phyloP scores from a whole-genome alignment of 2,329 filamentous ascomycete species.

The Coniochaeta ligniaria region DNA sequence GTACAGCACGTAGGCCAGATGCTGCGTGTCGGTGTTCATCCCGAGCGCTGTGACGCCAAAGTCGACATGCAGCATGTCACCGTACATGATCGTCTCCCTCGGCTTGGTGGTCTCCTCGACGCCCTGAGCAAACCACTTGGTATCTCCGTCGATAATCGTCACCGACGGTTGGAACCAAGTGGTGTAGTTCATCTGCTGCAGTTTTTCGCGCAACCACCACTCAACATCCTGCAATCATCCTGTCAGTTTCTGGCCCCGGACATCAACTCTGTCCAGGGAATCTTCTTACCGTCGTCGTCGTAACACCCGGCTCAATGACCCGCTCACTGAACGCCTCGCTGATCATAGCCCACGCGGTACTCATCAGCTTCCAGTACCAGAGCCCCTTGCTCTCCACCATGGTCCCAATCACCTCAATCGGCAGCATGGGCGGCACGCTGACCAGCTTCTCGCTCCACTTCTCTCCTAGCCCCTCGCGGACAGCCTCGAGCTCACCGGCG shows the following conservation, averaged over 20 bases:
- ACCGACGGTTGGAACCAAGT: slow-evolving; percentile 45
- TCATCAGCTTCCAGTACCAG: slow-evolving; percentile 37
- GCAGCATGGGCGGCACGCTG: slow-evolving; percentile 31
- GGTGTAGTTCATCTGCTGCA: slow-evolving; percentile 40
- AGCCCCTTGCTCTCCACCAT: slow-evolving; percentile 29
- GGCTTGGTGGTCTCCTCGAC: slow-evolving; percentile 1
- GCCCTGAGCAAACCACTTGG: slow-evolving; percentile 7
- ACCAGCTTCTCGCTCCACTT: slow-evolving; percentile 32
- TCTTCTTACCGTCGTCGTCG: slow-evolving; percentile 24
- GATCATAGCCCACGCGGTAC: slow-evolving; percentile 45
- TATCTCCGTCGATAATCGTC: slow-evolving; percentile 27
- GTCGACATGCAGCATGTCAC: slow-evolving; percentile 41
- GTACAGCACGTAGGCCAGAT: slow-evolving; percentile 39
- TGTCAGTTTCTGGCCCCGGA: not conserved
- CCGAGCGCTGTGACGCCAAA: slow-evolving; percentile 40
- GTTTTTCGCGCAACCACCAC: slow-evolving; percentile 44
- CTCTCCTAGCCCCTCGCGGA: slow-evolving; percentile 25
- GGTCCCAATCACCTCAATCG: slow-evolving; percentile 36
- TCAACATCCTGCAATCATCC: slow-evolving; percentile 29
- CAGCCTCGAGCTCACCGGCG: slow-evolving; percentile 34
- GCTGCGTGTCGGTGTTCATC: slow-evolving; percentile 43
- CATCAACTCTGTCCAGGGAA: not conserved
- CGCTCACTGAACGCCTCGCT: slow-evolving; percentile 34
- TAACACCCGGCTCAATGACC: slow-evolving; percentile 32
- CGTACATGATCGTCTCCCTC: slow-evolving; percentile 27